Evolutionary conservation across 23 red algal species (phyloP).

Genomic region (Chondrus crispus): DNA sequence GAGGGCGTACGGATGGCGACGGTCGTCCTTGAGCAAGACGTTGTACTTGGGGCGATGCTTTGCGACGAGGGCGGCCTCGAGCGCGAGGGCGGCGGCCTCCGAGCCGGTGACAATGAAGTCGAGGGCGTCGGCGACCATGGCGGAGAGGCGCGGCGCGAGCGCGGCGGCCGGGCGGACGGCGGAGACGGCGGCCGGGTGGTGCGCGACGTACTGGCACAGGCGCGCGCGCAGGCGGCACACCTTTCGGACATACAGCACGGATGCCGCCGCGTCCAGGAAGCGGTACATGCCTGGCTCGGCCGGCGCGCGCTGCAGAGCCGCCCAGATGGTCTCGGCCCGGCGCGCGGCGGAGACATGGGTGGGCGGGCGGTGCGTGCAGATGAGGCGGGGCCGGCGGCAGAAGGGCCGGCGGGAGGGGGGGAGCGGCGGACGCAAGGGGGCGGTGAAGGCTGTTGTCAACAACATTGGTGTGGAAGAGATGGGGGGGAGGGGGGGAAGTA

Average conservation of each 20-base stretch:
- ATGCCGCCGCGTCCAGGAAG: conserved; percentile 24
- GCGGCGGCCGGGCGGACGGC: background rate
- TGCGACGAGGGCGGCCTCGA: conserved; percentile 68
- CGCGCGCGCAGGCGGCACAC: conserved; percentile 46
- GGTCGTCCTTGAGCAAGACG: conserved; percentile 79
- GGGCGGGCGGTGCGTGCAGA: no score
- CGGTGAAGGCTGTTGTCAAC: background rate
- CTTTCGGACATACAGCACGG: conserved; percentile 67
- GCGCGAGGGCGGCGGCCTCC: conserved; percentile 74
- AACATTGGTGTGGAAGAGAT: no score
- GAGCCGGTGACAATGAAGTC: conserved; percentile 56
- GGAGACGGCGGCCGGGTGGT: no score
- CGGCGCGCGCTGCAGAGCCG: conserved; percentile 34
- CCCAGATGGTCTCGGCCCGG: no score
- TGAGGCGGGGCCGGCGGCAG: no score
- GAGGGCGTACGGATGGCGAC: conserved; percentile 70
- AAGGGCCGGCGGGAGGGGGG: no score
- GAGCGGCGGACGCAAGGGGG: background rate
- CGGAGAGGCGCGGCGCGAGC: conserved; percentile 25
- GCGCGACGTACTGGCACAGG: conserved; percentile 55
- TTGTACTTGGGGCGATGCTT: conserved; percentile 63
- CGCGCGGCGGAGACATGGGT: no score
- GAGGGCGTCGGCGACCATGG: conserved; percentile 32
- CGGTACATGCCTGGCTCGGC: conserved; percentile 66
- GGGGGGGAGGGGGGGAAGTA: background rate